Evolutionary conservation across 257 asterid genomes (phyloP).

Genomic region (Parsonsia alboflavescens): DNA sequence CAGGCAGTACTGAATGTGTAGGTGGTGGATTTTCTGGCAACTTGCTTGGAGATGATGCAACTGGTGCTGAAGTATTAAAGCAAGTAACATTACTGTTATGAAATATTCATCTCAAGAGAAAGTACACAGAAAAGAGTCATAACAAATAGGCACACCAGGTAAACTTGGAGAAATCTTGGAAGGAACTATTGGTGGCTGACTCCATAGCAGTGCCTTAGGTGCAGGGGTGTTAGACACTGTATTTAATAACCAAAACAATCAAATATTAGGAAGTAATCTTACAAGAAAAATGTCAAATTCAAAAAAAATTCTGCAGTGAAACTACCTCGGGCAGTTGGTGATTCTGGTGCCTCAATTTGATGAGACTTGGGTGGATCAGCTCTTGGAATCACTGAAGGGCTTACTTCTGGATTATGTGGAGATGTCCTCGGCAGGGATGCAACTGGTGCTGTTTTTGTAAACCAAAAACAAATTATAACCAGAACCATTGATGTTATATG

Average conservation of each 20-base stretch:
- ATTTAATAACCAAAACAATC: neutral
- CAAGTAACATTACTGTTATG: neutral
- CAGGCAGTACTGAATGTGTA: constrained; percentile 25
- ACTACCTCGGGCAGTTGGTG: constrained; percentile 50
- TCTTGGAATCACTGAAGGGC: constrained; percentile 30
- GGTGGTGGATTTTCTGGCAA: constrained; percentile 33
- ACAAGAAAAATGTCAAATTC: neutral
- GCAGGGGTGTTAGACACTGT: constrained; percentile 20
- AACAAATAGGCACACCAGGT: constrained; percentile 19
- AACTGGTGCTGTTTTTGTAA: constrained; percentile 42
- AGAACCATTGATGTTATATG: constrained; percentile 13
- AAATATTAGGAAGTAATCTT: neutral
- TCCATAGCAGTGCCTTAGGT: constrained; percentile 16
- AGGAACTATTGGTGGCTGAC: constrained; percentile 10
- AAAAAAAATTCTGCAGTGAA: neutral
- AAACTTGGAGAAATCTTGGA: constrained; percentile 25
- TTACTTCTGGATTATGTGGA: constrained; percentile 35
- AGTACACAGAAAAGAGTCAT: neutral
- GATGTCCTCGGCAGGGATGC: constrained; percentile 41
- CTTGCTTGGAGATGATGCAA: constrained; percentile 38
- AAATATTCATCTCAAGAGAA: neutral
- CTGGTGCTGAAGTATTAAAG: constrained; percentile 21
- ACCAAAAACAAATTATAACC: constrained; percentile 28
- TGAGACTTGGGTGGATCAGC: constrained; percentile 39
- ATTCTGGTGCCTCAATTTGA: constrained; percentile 37